Evolutionary conservation across 208 protist species (phyloP).

Genomic region (Leishmania turanica): DNA sequence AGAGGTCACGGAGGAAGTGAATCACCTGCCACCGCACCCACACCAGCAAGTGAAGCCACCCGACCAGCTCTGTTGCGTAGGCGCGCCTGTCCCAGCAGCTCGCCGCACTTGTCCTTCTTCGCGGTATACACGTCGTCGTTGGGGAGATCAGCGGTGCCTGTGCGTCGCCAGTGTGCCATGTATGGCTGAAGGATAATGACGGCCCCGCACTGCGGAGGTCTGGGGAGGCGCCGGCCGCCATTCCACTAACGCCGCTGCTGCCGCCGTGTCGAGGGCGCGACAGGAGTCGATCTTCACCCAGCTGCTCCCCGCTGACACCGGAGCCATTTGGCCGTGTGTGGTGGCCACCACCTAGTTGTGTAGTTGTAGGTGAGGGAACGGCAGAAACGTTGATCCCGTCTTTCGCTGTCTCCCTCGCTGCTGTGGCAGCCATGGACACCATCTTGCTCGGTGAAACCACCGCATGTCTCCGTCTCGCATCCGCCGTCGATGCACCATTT

Average conservation of each 20-base stretch:
- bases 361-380: background rate
- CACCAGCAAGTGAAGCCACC: conserved; percentile 65
- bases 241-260: background rate
- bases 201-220: background rate
- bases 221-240: background rate
- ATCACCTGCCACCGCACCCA: conserved; percentile 57
- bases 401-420: too few species aligned
- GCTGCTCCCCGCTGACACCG: background rate
- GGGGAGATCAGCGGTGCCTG: background rate
- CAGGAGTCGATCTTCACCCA: background rate
- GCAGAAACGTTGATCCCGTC: too few species aligned
- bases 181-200: background rate
- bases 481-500: too few species aligned
- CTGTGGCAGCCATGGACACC: background rate
- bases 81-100: conserved; percentile 11
- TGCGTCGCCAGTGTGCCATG: background rate
- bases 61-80: conserved; percentile 38
- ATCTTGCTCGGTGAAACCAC: background rate
- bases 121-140: too few species aligned
- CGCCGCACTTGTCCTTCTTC: background rate
- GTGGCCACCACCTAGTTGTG: background rate
- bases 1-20: conserved; percentile 57
- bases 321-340: background rate
- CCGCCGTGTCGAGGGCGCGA: background rate
- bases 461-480: background rate